Percentiles rank a stretch among this genome's conserved stretches.
Evolutionary conservation across 2,329 filamentous ascomycete genomes (phyloP).

Genomic region (Fusarium piperis): DNA sequence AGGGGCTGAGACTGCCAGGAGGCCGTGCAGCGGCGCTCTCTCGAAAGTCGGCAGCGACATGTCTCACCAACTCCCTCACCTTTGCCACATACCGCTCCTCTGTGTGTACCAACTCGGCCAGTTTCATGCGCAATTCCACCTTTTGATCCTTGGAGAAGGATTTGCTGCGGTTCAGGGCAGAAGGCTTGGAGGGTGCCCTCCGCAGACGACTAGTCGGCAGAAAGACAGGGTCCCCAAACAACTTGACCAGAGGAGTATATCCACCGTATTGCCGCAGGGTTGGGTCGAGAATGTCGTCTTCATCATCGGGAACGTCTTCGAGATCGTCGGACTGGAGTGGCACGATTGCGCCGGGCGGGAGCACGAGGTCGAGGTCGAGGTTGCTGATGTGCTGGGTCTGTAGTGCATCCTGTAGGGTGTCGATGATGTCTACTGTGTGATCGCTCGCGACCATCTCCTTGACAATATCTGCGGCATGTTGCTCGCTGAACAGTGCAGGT

Average conservation of each 20-base stretch:
- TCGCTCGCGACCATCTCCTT: constrained; percentile 86
- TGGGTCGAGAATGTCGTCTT: constrained; percentile 73
- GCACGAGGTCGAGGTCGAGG: constrained; percentile 86
- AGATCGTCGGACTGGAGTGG: constrained; percentile 68
- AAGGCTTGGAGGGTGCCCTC: constrained; percentile 87
- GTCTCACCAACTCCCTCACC: constrained; percentile 82
- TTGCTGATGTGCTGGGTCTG: constrained; percentile 85
- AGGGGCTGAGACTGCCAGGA: constrained; percentile 73
- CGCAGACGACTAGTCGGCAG: constrained; percentile 85
- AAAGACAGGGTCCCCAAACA: constrained; percentile 86
- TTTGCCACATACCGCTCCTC: constrained; percentile 95
- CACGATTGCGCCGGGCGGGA: constrained; percentile 81
- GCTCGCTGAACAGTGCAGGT: constrained; percentile 82
- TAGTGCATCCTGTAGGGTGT: constrained; percentile 77
- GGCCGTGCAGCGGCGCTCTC: constrained; percentile 70
- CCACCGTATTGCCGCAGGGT: constrained; percentile 76
- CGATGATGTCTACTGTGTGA: constrained; percentile 76
- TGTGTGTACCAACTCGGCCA: constrained; percentile 90
- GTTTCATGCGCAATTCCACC: constrained; percentile 83
- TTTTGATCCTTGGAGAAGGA: constrained; percentile 85
- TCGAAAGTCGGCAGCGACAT: constrained; percentile 83
- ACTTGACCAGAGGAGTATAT: constrained; percentile 79
- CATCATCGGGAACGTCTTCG: constrained; percentile 68
- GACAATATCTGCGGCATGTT: constrained; percentile 92
- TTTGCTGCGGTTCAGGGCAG: constrained; percentile 79